Evolutionary conservation across 1,284 basidiomycete genomes (phyloP), one percentile per base, ranked within the genome.

Genomic region (Nidula niveotomentosa): DNA sequence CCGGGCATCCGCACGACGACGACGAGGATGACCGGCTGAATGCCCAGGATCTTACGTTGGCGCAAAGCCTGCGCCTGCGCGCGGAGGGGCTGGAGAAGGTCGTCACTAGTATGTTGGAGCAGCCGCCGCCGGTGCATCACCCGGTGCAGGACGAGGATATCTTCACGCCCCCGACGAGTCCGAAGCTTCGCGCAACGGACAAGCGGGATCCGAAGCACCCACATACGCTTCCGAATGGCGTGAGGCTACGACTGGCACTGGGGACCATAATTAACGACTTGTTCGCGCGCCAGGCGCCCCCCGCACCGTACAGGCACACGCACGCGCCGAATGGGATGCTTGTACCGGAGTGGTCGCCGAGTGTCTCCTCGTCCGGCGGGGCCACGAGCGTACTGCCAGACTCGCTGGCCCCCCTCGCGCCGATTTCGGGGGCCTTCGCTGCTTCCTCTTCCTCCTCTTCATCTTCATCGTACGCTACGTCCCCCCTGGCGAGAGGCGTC

Each of bases 81-180:
- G 87, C 90, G 4, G 88, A 91, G 61, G 86, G 86, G 10, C 76
- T 92, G 12, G 90, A 92, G 68, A 91, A 90, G 64, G 88, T 91
- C 47, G 81, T 91, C 49, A 83, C 81, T 1, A 80, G 86, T 23
- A 91, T 93, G 88, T 80, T 93, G 7, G 84, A 85, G 54, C 88
- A 91, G 61, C 85, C 87, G 0, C 89, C 88, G 0, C 77, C 81
- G 1, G 65, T 81, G 18, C 78, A 83, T 51, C 76, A 78, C 5
- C 72, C 75, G 2, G 30, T 30, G 35, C 69, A 77, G n/a, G 78
- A 78, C 43, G 80, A 83, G 9, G 81, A 84, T 52, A 59, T 71
- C 33, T 63, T 69, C 41, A 74, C 76, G 6, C 77, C 77, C 50
- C 82, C 84, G 6, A 79, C 78, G 3, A 82, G 83, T 17, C 81